Base-by-base conservation (phyloP, 805 yeast species). In the Candida fluviatilis region DNA sequence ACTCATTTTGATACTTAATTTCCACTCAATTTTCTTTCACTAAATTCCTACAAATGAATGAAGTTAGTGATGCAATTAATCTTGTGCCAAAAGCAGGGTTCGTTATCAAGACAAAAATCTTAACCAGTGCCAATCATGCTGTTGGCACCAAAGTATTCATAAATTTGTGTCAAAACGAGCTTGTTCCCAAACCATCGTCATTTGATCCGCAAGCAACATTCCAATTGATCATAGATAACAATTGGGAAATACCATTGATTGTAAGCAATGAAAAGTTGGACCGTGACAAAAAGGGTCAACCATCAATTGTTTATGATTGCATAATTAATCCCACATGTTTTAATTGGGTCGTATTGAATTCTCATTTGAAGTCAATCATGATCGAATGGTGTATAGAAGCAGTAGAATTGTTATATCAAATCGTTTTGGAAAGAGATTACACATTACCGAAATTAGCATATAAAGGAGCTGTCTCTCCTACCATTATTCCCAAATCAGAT, bases 161-260 rank as follows among this genome's bases (percentile, higher is more conserved):
- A 34, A 90, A 90, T 56, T 66, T 89, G 0, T 85, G 95, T 54
- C 75, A 80, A 16, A 81, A 82, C 49, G 52, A 60, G 1, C 66
- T 73, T 18, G 81, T 88, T 0, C 95, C 95, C 3, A 51, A 65
- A 18, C 95, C 95, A 0, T 43, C 50, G 1, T 42, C 57, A 11
- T 84, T 82, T 50, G 70, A 73, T 26, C 80, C 88, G 3, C 71
- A 65, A 27, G 57, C 64, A 2, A 78, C 86, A 2, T 80, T 80
- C 49, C 80, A 82, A 1, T 57, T 78, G 36, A 80, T 84, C 16
- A 75, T 80, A 59, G 78, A 76, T 26, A 80, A 80, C 50, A 70
- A 82, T 51, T 89, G 96, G 95, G 89, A 84, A 42, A 82, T 88
- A 2, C 96, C 96, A 1, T 77, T 90, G 2, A 73, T 84, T 1